A percentile compares a stretch with the other conserved stretches of the same genome.
Conservation (phyloP, 148 eudicot genomes). For the Persicaria tinctoria region DNA sequence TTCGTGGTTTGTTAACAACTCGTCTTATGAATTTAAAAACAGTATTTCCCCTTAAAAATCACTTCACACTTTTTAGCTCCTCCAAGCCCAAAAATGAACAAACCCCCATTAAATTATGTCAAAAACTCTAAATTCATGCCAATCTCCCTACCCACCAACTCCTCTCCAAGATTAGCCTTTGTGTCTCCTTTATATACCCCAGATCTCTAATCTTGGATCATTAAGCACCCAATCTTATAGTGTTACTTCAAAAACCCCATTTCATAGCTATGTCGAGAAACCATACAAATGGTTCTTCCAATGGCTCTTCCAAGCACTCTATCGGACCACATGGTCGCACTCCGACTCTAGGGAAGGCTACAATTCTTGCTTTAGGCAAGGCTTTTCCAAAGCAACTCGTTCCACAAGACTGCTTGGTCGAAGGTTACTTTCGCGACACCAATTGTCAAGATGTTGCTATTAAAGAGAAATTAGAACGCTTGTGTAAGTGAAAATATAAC, state of each 20-base stretch:
- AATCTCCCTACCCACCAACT: constrained; percentile 35
- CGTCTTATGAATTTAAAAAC: neutral
- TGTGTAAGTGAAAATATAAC: constrained; percentile 40
- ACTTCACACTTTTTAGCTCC: constrained; percentile 5
- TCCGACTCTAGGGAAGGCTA: constrained; percentile 70
- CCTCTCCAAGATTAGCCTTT: constrained; percentile 28
- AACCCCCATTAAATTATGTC: constrained; percentile 4
- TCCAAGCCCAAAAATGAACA: constrained; percentile 2
- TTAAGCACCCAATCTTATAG: constrained; percentile 9
- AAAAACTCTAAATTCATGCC: constrained; percentile 37
- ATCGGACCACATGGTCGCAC: constrained; percentile 21
- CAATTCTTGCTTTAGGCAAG: constrained; percentile 67
- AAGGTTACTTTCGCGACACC: constrained; percentile 72
- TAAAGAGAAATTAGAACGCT: constrained; percentile 74
- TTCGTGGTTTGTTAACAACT: neutral
- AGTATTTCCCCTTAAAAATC: neutral
- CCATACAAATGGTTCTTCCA: constrained; percentile 16
- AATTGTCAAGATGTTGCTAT: constrained; percentile 54
- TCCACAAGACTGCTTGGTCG: constrained; percentile 71
- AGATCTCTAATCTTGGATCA: constrained; percentile 7
- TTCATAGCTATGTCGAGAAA: constrained; percentile 33
- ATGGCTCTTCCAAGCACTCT: constrained; percentile 24
- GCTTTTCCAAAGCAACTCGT: constrained; percentile 81
- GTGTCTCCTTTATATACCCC: constrained; percentile 30
- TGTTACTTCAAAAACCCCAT: constrained; percentile 3